Conservation (phyloP, 495 filamentous ascomycete genomes). For the Aspergillus heteromorphus region DNA sequence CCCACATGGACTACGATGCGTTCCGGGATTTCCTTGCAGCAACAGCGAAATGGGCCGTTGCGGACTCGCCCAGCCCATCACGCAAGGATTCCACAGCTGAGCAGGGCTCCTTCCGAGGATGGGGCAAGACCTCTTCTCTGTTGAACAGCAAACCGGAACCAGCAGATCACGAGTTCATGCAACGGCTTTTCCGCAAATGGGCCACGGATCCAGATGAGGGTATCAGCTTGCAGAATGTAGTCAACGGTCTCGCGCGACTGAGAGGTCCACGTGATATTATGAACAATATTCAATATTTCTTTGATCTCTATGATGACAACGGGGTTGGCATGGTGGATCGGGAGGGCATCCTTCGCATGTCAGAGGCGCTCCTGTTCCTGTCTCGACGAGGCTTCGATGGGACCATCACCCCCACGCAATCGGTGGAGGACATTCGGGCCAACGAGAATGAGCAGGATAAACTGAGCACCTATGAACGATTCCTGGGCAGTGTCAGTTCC, state of each 20-base stretch:
- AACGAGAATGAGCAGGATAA: conserved; percentile 27
- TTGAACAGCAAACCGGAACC: conserved; percentile 78
- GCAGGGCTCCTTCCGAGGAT: conserved; percentile 43
- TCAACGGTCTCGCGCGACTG: conserved; percentile 80
- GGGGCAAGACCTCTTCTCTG: conserved; percentile 52
- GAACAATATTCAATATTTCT: conserved; percentile 95
- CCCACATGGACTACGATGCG: conserved; percentile 92
- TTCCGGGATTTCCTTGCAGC: conserved; percentile 90
- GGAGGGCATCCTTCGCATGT: conserved; percentile 91
- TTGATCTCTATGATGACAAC: conserved; percentile 92
- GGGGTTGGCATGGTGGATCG: conserved; percentile 90
- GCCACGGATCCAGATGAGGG: conserved; percentile 68
- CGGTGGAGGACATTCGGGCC: conserved; percentile 29
- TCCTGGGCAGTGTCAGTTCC: conserved; percentile 84
- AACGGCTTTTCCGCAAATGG: conserved; percentile 83
- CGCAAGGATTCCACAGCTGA: conserved; percentile 49
- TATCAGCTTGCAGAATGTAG: conserved; percentile 82
- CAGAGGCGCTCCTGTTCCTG: conserved; percentile 88
- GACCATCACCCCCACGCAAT: conserved; percentile 49
- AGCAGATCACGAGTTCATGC: conserved; percentile 93
- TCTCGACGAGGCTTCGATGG: conserved; percentile 81
- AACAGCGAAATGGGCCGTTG: conserved; percentile 85
- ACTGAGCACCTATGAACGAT: conserved; percentile 64
- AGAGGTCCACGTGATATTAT: conserved; percentile 94
- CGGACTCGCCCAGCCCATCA: conserved; percentile 63